Evolutionary conservation across 768 basidiomycete species (phyloP), one percentile per base, ranked within the genome.

Genomic region (Suillus variegatus): DNA sequence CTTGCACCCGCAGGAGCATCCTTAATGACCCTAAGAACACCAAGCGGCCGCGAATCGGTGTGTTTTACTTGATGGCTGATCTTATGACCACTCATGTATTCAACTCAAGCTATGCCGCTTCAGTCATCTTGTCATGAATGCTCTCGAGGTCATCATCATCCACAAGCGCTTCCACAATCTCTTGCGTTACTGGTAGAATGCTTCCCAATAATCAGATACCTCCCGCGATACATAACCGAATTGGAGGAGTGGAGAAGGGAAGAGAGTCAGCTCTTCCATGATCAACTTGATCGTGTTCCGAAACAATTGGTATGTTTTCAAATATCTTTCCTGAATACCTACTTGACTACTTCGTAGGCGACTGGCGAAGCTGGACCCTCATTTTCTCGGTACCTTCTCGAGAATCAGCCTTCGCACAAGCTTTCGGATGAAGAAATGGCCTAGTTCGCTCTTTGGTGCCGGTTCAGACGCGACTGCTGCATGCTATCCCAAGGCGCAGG

Each of bases 371-470:
- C 70, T 28, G 72, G 74, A 9, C 73, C 75, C n/a, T 80, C 85
- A 22, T 90, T 90, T 69, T 85, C 82, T 0, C 83, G 81, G 71
- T 85, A 87, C 66, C 81, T 89, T 36, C 75, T 89, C 2, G 84
- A 87, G 67, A 82, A 82, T 20, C 86, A 88, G 69, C 64, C 71
- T 2, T 82, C 85, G 56, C 82, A 86, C 56, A 84, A 82, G 12
- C 80, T 89, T 12, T 81, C 86, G 4, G 78, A 85, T 62, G 78
- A 84, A 63, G 88, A 90, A 69, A 82, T 83, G 35, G 84, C 88
- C 0, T 90, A 89, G 88, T 0, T 81, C 82, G 46, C 84, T 90
- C 75, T 90, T 87, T 65, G 88, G 88, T 32, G 88, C 88, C 43
- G 88, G 88, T 16, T 83, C 85, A 0, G 88, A 88, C 67, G 89